A percentile compares a stretch with the other conserved stretches of the same genome.
phyloP scores from a whole-genome alignment of 2,329 filamentous ascomycete species.

The Alternaria rosae region DNA sequence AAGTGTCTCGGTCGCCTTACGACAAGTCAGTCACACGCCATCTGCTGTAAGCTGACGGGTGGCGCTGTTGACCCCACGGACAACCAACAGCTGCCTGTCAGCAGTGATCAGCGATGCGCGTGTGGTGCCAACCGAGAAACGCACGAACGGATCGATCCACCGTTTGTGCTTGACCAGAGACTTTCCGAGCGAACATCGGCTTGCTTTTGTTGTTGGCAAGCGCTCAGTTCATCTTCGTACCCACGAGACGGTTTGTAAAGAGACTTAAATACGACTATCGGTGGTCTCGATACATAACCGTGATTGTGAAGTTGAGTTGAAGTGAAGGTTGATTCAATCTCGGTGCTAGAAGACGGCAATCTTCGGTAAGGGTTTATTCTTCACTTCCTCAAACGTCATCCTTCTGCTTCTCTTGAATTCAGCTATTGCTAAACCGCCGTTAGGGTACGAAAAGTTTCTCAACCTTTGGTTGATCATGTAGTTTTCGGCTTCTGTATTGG shows the following conservation, averaged over 20 bases:
- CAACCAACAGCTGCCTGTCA: neutral
- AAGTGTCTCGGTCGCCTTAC: neutral
- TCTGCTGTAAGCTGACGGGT: conserved; percentile 2
- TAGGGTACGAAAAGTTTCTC: conserved; percentile 6
- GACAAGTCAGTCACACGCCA: neutral
- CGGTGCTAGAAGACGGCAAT: conserved; percentile 29
- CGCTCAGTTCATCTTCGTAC: neutral
- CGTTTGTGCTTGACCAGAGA: neutral
- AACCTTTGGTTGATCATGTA: conserved; percentile 15
- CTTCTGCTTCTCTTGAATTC: conserved; percentile 7
- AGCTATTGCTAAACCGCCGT: conserved; percentile 4
- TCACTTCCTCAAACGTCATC: conserved; percentile 30
- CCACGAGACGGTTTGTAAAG: neutral
- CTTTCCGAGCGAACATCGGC: neutral
- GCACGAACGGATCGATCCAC: neutral
- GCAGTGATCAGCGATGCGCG: neutral
- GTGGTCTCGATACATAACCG: neutral
- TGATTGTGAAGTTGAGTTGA: neutral
- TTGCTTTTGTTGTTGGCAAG: neutral
- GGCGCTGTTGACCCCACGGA: neutral
- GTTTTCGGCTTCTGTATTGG: conserved; percentile 10
- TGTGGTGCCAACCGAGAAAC: neutral
- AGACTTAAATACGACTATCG: neutral
- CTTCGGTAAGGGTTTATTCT: conserved; percentile 39
- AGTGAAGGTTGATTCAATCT: neutral